Conservation (phyloP, 192 early-diverging fungal species). For the Dissophora ornata region DNA sequence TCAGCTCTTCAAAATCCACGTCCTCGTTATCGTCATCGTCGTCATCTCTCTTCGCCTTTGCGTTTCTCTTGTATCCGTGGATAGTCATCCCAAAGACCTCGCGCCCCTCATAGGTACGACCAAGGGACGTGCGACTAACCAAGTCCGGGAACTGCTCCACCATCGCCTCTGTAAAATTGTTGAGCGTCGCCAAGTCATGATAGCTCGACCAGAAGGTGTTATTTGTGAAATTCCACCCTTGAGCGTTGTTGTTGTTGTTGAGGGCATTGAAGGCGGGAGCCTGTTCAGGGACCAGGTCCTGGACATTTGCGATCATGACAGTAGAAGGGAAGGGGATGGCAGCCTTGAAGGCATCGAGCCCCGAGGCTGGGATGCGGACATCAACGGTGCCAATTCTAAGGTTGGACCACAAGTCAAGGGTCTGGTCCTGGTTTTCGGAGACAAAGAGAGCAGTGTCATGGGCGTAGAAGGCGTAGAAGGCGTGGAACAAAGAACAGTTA, state of each 20-base stretch:
- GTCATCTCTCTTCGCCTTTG: neutral
- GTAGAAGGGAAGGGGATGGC: constrained; percentile 28
- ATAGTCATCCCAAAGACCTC: constrained; percentile 61
- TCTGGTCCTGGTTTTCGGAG: constrained; percentile 42
- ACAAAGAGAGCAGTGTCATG: neutral
- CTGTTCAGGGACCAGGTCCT: constrained; percentile 38
- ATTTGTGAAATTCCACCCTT: constrained; percentile 39
- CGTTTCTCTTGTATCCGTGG: constrained; percentile 19
- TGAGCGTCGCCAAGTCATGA: constrained; percentile 58
- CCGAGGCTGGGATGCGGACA: constrained; percentile 41
- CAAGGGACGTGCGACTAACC: constrained; percentile 54
- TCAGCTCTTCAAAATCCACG: constrained; percentile 10
- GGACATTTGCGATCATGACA: constrained; percentile 45
- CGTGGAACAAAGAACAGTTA: neutral
- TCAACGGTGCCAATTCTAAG: constrained; percentile 49
- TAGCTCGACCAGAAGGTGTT: constrained; percentile 54
- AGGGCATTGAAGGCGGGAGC: constrained; percentile 4
- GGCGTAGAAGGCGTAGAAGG: neutral
- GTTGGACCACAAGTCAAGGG: constrained; percentile 53
- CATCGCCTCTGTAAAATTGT: constrained; percentile 52
- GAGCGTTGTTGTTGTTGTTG: neutral
- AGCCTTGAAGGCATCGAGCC: constrained; percentile 22
- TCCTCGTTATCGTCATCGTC: constrained; percentile 4
- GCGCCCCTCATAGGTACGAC: constrained; percentile 61
- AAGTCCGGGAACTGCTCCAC: constrained; percentile 56